These are phyloP conservation scores for Begonia masoniana DNA, from an alignment of 306 rosid species.

Conservation along the genomic window DNA sequence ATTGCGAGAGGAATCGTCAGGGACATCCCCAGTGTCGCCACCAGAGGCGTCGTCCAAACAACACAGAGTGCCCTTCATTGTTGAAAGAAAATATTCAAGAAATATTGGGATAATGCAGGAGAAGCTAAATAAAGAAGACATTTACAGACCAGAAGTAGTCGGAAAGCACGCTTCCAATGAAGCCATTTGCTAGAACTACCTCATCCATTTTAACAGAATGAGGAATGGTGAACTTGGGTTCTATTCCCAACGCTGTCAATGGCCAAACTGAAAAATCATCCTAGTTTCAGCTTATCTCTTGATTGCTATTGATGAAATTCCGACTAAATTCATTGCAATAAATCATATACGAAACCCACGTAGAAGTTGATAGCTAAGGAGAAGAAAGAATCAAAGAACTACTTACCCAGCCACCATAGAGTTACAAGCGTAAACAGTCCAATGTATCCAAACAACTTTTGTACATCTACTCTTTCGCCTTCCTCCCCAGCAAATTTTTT, in stretches of 20 bases:
- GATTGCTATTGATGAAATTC: too few relatives aligned
- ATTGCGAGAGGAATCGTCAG: slow-evolving; percentile 98
- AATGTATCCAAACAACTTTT: slow-evolving; percentile 94
- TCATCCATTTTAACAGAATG: slow-evolving; percentile 68
- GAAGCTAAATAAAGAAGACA: too few relatives aligned
- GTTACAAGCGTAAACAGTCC: slow-evolving; percentile 77
- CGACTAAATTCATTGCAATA: too few relatives aligned
- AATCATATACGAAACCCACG: too few relatives aligned
- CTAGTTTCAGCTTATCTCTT: too few relatives aligned
- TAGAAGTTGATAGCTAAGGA: too few relatives aligned
- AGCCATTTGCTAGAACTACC: slow-evolving; percentile 86
- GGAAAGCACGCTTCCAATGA: slow-evolving; percentile 87
- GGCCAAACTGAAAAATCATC: slow-evolving; percentile 63
- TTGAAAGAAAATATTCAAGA: too few relatives aligned
- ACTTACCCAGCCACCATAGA: slow-evolving; percentile 95
- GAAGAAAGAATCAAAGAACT: not conserved
- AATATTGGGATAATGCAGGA: too few relatives aligned
- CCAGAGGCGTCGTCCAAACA: slow-evolving; percentile 98
- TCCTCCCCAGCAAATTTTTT: slow-evolving; percentile 80
- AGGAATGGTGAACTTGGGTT: slow-evolving; percentile 82
- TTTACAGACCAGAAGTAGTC: slow-evolving; percentile 80
- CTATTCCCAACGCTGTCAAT: slow-evolving; percentile 82
- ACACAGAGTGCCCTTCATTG: slow-evolving; percentile 73
- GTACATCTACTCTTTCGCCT: slow-evolving; percentile 82
- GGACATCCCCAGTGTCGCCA: slow-evolving; percentile 98